Evolutionary conservation across 768 basidiomycete genomes (phyloP).

Genomic region (Serpula lacrymans): DNA sequence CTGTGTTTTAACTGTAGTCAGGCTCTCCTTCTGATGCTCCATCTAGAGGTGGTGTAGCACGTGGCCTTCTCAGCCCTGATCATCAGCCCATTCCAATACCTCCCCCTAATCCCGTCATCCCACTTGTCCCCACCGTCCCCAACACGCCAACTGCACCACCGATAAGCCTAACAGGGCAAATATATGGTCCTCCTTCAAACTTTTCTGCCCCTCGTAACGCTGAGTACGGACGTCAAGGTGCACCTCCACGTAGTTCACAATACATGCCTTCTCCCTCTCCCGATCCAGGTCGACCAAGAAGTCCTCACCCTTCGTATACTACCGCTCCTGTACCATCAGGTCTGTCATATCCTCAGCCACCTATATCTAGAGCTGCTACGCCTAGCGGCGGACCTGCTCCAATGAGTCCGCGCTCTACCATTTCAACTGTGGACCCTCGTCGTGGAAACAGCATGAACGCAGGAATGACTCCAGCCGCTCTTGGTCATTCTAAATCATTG

Average conservation of each 20-base stretch:
- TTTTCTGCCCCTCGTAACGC: too few relatives aligned
- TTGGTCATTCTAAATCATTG: constrained; percentile 12
- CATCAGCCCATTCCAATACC: constrained; percentile 25
- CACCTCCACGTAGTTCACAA: constrained; percentile 7
- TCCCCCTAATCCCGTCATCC: constrained; percentile 10
- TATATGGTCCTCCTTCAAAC: constrained; percentile 9
- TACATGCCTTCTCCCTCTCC: constrained; percentile 12
- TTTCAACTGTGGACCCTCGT: constrained; percentile 23
- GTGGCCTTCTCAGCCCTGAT: constrained; percentile 26
- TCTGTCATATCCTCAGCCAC: constrained; percentile 24
- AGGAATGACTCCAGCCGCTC: constrained; percentile 21
- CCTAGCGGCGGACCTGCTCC: constrained; percentile 6
- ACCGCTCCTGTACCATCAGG: constrained; percentile 22
- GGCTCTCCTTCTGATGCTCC: constrained; percentile 29
- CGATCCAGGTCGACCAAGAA: constrained; percentile 16
- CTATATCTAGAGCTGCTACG: constrained; percentile 20
- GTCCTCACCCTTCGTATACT: constrained; percentile 20
- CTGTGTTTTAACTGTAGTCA: constrained; percentile 16
- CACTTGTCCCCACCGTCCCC: constrained; percentile 14
- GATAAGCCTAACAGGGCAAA: constrained; percentile 9
- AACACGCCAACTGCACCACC: constrained; percentile 8
- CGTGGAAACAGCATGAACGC: constrained; percentile 20
- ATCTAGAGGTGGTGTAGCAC: constrained; percentile 19
- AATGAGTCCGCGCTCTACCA: constrained; percentile 14
- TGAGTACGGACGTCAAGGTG: too few relatives aligned